A percentile compares a stretch with the other conserved stretches of the same genome.
These are phyloP conservation scores for Anastatica hierochuntica DNA, from an alignment of 345 rosid genomes.

Conservation along the genomic window DNA sequence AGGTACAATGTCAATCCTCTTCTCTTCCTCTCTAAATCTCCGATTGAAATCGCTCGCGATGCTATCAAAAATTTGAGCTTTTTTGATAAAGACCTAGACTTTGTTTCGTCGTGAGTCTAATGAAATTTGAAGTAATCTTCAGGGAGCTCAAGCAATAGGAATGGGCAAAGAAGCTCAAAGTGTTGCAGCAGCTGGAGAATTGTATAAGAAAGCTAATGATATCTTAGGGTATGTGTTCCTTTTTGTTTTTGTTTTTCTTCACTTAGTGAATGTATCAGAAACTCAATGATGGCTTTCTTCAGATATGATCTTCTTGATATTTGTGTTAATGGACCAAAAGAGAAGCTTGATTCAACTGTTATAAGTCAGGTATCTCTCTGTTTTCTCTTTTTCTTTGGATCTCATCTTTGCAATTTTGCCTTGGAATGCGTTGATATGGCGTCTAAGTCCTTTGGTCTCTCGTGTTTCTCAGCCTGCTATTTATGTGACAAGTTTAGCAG, in stretches of 20 bases:
- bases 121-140: slow-evolving; percentile 2
- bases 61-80: not conserved
- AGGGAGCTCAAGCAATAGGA: slow-evolving; percentile 98
- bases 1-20: slow-evolving; percentile 53
- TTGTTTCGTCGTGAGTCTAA: not conserved
- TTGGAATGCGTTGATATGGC: not conserved
- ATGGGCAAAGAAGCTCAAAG: slow-evolving; percentile 93
- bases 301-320: slow-evolving; percentile 93
- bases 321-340: slow-evolving; percentile 87
- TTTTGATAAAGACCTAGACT: not conserved
- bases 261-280: not conserved
- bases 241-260: not conserved
- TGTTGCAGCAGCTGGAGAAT: slow-evolving; percentile 62
- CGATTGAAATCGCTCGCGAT: not conserved
- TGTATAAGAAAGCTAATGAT: slow-evolving; percentile 76
- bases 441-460: not conserved
- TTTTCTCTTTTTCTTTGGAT: not conserved
- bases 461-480: slow-evolving; percentile 74
- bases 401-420: not conserved
- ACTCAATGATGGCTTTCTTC: slow-evolving; percentile 13
- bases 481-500: slow-evolving; percentile 96
- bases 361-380: slow-evolving; percentile 69
- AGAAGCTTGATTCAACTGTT: slow-evolving; percentile 88
- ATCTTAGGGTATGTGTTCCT: slow-evolving; percentile 43
- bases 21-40: not conserved